These are phyloP conservation scores for Echinochloa phyllopogon DNA, from an alignment of 176 grass and related monocot species.

Conservation along the genomic window DNA sequence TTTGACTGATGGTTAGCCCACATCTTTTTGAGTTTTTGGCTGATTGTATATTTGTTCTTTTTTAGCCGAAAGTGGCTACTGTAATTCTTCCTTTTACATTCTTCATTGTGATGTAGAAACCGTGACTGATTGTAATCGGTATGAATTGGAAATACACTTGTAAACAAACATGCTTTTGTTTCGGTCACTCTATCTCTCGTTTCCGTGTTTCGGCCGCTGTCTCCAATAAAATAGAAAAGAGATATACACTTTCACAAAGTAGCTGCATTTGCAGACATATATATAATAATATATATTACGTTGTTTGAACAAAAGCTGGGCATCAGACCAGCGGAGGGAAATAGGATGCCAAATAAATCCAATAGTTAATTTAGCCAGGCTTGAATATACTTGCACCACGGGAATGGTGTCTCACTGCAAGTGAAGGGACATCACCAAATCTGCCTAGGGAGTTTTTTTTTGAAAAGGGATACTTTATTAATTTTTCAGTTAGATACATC, in stretches of 20 bases:
- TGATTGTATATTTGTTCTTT: background rate
- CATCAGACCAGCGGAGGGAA: background rate
- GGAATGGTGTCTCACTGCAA: background rate
- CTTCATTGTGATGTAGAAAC: background rate
- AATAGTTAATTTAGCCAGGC: background rate
- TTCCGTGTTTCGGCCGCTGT: background rate
- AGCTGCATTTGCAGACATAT: background rate
- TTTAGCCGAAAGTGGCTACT: background rate
- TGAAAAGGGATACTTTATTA: too few species aligned
- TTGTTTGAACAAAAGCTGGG: background rate
- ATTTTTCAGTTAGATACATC: too few species aligned
- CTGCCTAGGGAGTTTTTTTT: too few species aligned
- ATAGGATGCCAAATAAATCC: background rate
- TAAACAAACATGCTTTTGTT: background rate
- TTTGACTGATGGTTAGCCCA: background rate
- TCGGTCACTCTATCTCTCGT: background rate
- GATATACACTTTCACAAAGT: background rate
- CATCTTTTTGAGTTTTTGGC: background rate
- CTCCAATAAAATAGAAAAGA: too few species aligned
- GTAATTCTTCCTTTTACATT: background rate
- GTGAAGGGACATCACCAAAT: background rate
- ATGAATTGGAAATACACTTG: background rate
- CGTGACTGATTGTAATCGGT: background rate
- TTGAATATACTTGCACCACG: background rate
- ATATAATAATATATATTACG: background rate